Evolutionary conservation across 306 rosid genomes (phyloP).

Genomic region (Alnus rubra): DNA sequence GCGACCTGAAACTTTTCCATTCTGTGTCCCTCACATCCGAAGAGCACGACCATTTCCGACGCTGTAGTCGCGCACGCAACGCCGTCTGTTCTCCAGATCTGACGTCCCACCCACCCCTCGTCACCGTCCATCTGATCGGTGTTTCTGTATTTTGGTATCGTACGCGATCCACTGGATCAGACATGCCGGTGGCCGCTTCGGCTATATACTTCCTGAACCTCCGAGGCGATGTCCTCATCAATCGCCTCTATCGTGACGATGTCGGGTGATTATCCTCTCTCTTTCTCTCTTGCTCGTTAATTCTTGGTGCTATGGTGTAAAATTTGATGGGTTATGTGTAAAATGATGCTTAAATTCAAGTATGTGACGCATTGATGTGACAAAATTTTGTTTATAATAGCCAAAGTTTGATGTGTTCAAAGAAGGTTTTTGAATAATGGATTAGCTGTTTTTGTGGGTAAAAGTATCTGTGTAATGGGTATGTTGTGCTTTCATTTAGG

Average conservation of each 20-base stretch:
- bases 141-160: conserved; percentile 29
- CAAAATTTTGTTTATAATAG: not conserved
- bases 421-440: not conserved
- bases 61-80: not conserved
- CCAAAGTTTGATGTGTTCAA: conserved; percentile 9
- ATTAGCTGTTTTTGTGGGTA: not conserved
- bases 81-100: conserved; percentile 28
- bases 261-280: conserved; percentile 62
- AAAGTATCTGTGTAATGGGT: not conserved
- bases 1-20: too few species aligned
- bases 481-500: not conserved
- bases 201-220: conserved; percentile 85
- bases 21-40: not conserved
- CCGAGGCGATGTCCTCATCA: conserved; percentile 96
- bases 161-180: conserved; percentile 54
- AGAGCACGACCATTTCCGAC: not conserved
- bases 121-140: not conserved
- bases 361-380: not conserved
- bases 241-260: conserved; percentile 95
- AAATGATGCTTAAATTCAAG: not conserved
- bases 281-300: not conserved
- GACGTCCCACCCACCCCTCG: conserved; percentile 12
- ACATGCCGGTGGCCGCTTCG: conserved; percentile 97
- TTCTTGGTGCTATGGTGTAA: not conserved
- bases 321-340: not conserved